Base-by-base conservation (phyloP, 164 flowering plant species). In the Piper betle region DNA sequence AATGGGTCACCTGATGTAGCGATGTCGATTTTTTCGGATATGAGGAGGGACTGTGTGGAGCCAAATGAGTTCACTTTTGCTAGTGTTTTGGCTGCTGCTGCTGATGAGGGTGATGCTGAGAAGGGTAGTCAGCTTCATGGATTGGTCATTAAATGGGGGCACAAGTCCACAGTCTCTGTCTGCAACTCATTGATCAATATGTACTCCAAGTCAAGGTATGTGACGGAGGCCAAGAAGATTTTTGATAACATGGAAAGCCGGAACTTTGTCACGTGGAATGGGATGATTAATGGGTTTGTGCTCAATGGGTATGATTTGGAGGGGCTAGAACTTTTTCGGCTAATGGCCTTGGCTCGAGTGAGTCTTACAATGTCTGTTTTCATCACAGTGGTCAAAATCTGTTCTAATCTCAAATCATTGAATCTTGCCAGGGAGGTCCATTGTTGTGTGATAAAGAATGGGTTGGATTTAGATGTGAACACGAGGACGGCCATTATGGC, bases 61-160 rank as follows among this genome's bases (percentile, higher is more conserved):
- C 90, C 96, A 12, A 87, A 93, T 64, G 71, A 83, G 6, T 86
- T 79, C 70, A 87, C 97, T 15, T 82, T 81, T 71, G 74, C 87
- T 0, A 59, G 84, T 66, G 77, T 83, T 69, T 65, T 86, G 62
- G 86, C 91, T 41, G 94, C 82, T 59, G 70, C 84, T 55, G 86
- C 84, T 0, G 72, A 70, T 57, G 72, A 74, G 15, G 75, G 82
- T 54, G 66, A 71, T 55, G 66, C 73, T 53, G 75, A 68, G 53
- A 68, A 62, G 53, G 98, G 91, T 37, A 64, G 64, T 64, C 80
- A 77, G 64, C 66, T 84, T 58, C 96, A 89, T 72, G 33, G 75
- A 6, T 57, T 72, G 65, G 81, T 83, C 37, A 64, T 93, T 20
- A 86, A 93, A 75, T 70, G 64, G 62, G 97, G 94, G 12, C 78